Conservation (phyloP, 1,284 basidiomycete species). For the Farysia itapuensis region DNA sequence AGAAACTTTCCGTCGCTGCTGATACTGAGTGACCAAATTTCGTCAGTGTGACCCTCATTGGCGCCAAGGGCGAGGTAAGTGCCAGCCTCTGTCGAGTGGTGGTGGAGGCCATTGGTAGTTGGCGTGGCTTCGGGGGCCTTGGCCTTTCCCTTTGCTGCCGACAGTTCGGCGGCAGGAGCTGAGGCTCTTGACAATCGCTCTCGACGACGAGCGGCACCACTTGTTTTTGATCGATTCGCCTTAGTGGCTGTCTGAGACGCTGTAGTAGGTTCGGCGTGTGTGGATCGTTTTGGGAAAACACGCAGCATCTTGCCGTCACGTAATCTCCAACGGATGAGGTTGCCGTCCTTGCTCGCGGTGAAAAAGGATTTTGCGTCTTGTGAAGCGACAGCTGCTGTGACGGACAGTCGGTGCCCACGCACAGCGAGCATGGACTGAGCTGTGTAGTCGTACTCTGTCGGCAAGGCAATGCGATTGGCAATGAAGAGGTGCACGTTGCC, state of each 20-base stretch:
- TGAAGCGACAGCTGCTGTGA: constrained; percentile 75
- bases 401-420: constrained; percentile 73
- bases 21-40: constrained; percentile 78
- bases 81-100: neutral
- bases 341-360: constrained; percentile 52
- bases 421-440: constrained; percentile 60
- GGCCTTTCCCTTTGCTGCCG: constrained; percentile 2
- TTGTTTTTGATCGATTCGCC: constrained; percentile 9
- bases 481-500: constrained; percentile 77
- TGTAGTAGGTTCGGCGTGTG: constrained; percentile 3
- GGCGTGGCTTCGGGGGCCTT: constrained; percentile 6
- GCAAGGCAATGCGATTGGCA: constrained; percentile 46
- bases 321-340: constrained; percentile 52
- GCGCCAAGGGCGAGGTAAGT: constrained; percentile 50
- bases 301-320: constrained; percentile 52
- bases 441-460: neutral
- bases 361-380: constrained; percentile 69
- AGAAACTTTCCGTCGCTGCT: constrained; percentile 82
- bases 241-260: constrained; percentile 2
- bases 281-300: constrained; percentile 22
- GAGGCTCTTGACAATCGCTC: constrained; percentile 7
- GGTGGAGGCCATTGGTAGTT: neutral
- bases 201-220: constrained; percentile 36
- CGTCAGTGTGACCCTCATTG: constrained; percentile 76
- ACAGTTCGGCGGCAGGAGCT: neutral